Evolutionary conservation across 1,139 yeast genomes (phyloP), one percentile per base, ranked within the genome.

Genomic region (Pneumocystis oryctolagi): DNA sequence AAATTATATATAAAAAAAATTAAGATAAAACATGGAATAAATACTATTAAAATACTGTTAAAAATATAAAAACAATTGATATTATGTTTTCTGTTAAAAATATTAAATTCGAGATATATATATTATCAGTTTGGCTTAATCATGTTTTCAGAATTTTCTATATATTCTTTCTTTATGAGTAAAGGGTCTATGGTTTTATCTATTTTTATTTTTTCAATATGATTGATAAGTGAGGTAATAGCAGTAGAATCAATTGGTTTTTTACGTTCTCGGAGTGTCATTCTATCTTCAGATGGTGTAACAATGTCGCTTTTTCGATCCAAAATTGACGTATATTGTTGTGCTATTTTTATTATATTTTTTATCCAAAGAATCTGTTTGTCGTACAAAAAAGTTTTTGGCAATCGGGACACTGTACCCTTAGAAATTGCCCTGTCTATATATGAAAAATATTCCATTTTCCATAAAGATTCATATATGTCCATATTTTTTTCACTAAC

Each of bases 251-350:
- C 55, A 25, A 47, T 9, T 9, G 55, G 55, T 47, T 47, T 47
- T 47, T 47, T 58, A n/a, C 64, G 63, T 12, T 60, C 61, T 12
- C 64, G 60, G 34, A 63, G 40, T 14, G 64, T 63, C 64, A 63
- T 63, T 37, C 37, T 63, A 25, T 60, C 55, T 25, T 47, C 55
- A 8, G 31, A 47, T 25, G 18, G 1, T 42, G 18, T 14, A 37
- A 25, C 12, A 25, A 47, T 30, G 25, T 25, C 31, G 3, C 12
- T 25, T 47, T 47, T 47, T 47, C 31, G 31, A 1, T 47, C 30
- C 5, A 47, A 12, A 47, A 47, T 25, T 25, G 55, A 25, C 12
- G n/a, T 20, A 47, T 47, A 47, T 47, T 47, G 31, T 6, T 47
- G 31, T 47, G 55, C 30, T n/a, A 47, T 47, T 47, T 47, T 25